Conservation (phyloP, 345 rosid genomes). For the Camelina neglecta region DNA sequence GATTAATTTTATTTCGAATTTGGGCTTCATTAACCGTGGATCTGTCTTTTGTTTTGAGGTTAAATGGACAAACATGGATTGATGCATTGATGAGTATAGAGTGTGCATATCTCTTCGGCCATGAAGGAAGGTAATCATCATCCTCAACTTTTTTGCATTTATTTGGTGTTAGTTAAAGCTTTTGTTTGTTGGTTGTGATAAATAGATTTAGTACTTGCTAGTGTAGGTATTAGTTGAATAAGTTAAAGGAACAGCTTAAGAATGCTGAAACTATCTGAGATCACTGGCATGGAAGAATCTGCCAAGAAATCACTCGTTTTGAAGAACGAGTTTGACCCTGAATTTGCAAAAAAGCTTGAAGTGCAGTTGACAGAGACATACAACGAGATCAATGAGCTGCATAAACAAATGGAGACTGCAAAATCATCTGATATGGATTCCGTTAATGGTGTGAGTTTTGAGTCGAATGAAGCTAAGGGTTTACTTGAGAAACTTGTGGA, state of each 20-base stretch:
- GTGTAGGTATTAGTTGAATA: slow-evolving; percentile 50
- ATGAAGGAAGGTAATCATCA: too few relatives aligned
- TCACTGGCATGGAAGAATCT: slow-evolving; percentile 69
- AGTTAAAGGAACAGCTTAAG: slow-evolving; percentile 71
- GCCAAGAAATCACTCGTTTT: slow-evolving; percentile 52
- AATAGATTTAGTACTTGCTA: too few relatives aligned
- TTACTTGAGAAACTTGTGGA: slow-evolving; percentile 73
- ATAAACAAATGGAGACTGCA: slow-evolving; percentile 71
- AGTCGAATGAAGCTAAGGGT: slow-evolving; percentile 83
- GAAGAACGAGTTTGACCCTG: slow-evolving; percentile 58
- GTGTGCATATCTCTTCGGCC: too few relatives aligned
- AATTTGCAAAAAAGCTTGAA: slow-evolving; percentile 65
- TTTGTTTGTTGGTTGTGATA: too few relatives aligned
- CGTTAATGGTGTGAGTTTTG: slow-evolving; percentile 65
- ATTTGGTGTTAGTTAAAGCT: too few relatives aligned
- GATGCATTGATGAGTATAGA: too few relatives aligned
- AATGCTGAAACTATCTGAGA: slow-evolving; percentile 75
- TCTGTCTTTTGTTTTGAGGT: too few relatives aligned
- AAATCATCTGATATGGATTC: slow-evolving; percentile 83
- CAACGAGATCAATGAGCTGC: slow-evolving; percentile 60
- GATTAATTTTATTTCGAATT: too few relatives aligned
- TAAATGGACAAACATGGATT: too few relatives aligned
- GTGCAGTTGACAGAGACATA: slow-evolving; percentile 62
- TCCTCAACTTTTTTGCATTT: too few relatives aligned
- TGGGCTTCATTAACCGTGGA: too few relatives aligned